Conservation (phyloP, 2,329 filamentous ascomycete genomes). For the Pseudogymnoascus pannorum region DNA sequence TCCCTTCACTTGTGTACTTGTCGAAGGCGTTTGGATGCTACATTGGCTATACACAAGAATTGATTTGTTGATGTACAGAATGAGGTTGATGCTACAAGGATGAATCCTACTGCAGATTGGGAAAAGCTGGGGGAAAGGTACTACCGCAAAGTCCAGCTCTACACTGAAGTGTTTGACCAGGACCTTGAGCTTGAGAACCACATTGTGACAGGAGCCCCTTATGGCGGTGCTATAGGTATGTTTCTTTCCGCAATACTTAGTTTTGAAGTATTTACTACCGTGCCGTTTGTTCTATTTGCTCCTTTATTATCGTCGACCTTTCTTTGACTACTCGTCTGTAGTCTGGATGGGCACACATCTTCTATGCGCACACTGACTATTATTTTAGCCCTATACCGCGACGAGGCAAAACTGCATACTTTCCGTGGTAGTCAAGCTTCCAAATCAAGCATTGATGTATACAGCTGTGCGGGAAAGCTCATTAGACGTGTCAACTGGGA, state of each 20-base stretch:
- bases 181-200: constrained; percentile 95
- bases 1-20: background rate
- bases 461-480: constrained; percentile 84
- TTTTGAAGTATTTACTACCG: background rate
- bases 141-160: constrained; percentile 91
- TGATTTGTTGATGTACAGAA: constrained; percentile 3
- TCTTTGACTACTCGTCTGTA: background rate
- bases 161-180: constrained; percentile 86
- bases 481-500: constrained; percentile 88
- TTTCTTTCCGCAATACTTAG: constrained; percentile 9
- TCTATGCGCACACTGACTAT: constrained; percentile 25
- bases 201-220: constrained; percentile 82
- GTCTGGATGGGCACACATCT: background rate
- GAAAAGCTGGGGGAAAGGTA: constrained; percentile 87
- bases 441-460: constrained; percentile 86
- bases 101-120: constrained; percentile 62
- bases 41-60: background rate
- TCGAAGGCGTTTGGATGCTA: background rate
- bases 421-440: constrained; percentile 64
- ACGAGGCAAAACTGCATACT: constrained; percentile 75
- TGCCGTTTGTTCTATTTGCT: background rate
- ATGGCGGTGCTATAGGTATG: constrained; percentile 86
- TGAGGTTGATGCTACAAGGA: background rate
- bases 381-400: constrained; percentile 71
- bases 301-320: background rate